phyloP scores from a whole-genome alignment of 129 eudicot species.

The Arctium minus region DNA sequence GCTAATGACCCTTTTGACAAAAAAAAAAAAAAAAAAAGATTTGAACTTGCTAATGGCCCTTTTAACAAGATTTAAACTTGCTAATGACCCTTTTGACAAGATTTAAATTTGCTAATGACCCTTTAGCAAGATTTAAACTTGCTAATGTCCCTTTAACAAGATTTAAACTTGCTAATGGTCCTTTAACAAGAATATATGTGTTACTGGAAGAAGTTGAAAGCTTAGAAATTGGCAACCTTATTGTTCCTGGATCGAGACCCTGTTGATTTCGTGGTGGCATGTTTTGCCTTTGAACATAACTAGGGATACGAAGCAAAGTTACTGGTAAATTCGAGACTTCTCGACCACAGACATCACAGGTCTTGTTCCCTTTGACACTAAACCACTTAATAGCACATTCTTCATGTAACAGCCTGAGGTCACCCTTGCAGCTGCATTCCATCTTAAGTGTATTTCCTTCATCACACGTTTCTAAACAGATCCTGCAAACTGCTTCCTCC shows the following conservation, averaged over 20 bases:
- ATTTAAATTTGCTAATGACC: not conserved
- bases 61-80: not conserved
- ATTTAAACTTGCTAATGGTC: not conserved
- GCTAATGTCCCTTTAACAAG: not conserved
- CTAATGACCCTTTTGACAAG: not conserved
- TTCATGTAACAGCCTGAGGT: slow-evolving; percentile 74
- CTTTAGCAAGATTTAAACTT: not conserved
- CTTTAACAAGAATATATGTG: not conserved
- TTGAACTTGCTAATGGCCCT: not conserved
- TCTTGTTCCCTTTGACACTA: slow-evolving; percentile 64
- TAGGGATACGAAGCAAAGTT: slow-evolving; percentile 69
- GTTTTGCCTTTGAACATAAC: slow-evolving; percentile 40
- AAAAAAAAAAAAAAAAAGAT: not conserved
- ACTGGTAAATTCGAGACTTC: slow-evolving; percentile 91
- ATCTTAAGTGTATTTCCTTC: slow-evolving; percentile 74
- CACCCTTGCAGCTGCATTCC: slow-evolving; percentile 99
- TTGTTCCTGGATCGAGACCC: slow-evolving; percentile 27
- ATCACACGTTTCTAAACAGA: slow-evolving; percentile 73
- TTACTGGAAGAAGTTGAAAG: not conserved
- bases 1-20: not conserved
- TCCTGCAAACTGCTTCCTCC: slow-evolving; percentile 95
- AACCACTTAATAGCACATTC: slow-evolving; percentile 91
- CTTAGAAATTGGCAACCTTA: slow-evolving; percentile 38
- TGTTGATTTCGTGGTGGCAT: slow-evolving; percentile 39
- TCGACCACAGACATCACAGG: slow-evolving; percentile 72